Evolutionary conservation across 495 filamentous ascomycete genomes (phyloP).

Genomic region (Lasiosphaeria hispida): DNA sequence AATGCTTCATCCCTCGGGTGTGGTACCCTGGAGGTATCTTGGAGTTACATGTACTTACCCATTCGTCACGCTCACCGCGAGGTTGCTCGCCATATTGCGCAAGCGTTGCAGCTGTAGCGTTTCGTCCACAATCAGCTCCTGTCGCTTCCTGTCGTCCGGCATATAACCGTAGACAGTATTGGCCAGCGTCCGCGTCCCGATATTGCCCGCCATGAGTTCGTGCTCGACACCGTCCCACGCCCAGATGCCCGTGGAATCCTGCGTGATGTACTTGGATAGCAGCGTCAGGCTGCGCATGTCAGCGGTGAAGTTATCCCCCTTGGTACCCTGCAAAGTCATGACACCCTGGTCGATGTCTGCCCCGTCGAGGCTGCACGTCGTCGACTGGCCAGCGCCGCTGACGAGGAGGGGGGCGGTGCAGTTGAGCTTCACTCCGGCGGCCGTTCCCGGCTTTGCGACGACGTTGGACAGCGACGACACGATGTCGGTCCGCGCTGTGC

Average conservation of each 20-base stretch:
- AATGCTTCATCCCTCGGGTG: not conserved
- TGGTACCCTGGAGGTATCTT: too few relatives aligned
- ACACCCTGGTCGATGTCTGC: not conserved
- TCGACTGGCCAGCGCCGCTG: not conserved
- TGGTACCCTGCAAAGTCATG: not conserved
- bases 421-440: slow-evolving; percentile 1
- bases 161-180: slow-evolving; percentile 11
- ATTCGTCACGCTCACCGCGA: slow-evolving; percentile 18
- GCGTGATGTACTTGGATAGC: slow-evolving; percentile 3
- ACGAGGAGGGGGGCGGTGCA: slow-evolving; percentile 9
- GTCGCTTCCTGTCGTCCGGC: not conserved
- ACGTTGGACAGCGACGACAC: not conserved
- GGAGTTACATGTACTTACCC: not conserved
- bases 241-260: slow-evolving; percentile 14
- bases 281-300: slow-evolving; percentile 13
- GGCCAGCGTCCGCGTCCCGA: slow-evolving; percentile 3
- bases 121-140: not conserved
- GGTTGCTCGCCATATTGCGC: slow-evolving; percentile 6
- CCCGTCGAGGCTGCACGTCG: not conserved
- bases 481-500: not conserved
- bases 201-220: slow-evolving; percentile 10
- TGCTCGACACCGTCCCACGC: slow-evolving; percentile 8
- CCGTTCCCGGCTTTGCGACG: not conserved
- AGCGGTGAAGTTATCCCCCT: slow-evolving; percentile 8
- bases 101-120: slow-evolving; percentile 2